Evolutionary conservation across 768 basidiomycete species (phyloP), one percentile per base, ranked within the genome.

Genomic region (Amanita molliuscula): DNA sequence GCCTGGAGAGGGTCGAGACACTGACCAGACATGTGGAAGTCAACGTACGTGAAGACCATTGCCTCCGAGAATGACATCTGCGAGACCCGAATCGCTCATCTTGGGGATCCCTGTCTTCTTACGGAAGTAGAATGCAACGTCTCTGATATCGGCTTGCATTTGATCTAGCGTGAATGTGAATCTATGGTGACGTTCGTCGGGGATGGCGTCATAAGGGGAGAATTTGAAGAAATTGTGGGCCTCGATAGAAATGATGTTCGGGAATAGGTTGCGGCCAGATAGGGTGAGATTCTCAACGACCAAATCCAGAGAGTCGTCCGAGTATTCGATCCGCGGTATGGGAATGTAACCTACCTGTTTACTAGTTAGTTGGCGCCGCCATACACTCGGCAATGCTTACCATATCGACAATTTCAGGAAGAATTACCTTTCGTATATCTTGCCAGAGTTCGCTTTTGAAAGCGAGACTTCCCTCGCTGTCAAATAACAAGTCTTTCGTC

Each of bases 281-380:
- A 94, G 73, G 1, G 88, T 86, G 29, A 97, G 76, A 64, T 95
- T 97, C 73, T 97, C 95, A 54, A 97, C 80, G 51, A 95, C 88
- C 38, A 96, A 76, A 58, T 96, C 94, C 53, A 94, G 67, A 5
- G 73, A 61, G 46, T 90, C 84, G 65, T 95, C 91, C 31, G 86
- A 84, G 68, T 96, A 98, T 66, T 96, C 94, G 61, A 93, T 80
- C 31, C 92, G 84, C 0, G 95, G 95, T 55, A 98, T 94, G 6
- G 92, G 92, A 48, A 94, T 61, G 58, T 89, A 85, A 18, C 84
- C 84, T 44, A 85, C 71, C 79, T 87, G 46, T 36, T 48, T 0
- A 41, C 37, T 8, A 20, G 4, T 28, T 20, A 31, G 31, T 35
- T 26, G 11, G 10, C 23, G 6, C 6, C 25, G 23, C 13, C 4